Percentiles rank a stretch among this genome's conserved stretches.
Evolutionary conservation across 164 flowering plant genomes (phyloP).

Genomic region (Stephania cephalantha): DNA sequence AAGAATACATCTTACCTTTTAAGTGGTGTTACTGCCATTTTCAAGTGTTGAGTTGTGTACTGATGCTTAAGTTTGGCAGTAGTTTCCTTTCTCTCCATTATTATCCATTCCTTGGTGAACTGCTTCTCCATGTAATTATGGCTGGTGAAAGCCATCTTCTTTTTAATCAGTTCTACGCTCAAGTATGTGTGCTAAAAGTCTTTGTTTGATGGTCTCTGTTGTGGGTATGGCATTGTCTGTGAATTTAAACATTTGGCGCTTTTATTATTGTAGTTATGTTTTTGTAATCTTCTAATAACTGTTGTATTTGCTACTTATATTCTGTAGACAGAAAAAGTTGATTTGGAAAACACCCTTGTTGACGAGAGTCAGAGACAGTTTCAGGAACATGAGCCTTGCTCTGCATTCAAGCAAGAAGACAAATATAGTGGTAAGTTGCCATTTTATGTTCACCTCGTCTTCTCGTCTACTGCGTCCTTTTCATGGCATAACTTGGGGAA

Average conservation of each 20-base stretch:
- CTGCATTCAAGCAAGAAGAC: conserved; percentile 23
- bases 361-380: conserved; percentile 94
- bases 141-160: not conserved
- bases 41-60: not conserved
- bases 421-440: conserved; percentile 27
- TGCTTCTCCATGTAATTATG: not conserved
- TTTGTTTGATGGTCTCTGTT: not conserved
- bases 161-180: not conserved
- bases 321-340: conserved; percentile 97
- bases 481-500: too few species aligned
- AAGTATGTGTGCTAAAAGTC: not conserved
- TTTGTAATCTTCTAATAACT: conserved; percentile 1
- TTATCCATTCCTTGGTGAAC: not conserved
- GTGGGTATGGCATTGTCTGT: not conserved
- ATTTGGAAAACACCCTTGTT: conserved; percentile 92
- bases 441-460: not conserved
- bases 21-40: not conserved
- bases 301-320: conserved; percentile 5
- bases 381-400: conserved; percentile 43
- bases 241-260: not conserved
- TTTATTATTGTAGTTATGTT: not conserved
- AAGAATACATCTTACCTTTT: not conserved
- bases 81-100: too few species aligned
- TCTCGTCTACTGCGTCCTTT: not conserved
- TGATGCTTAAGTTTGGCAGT: not conserved